Conservation (phyloP, 495 filamentous ascomycete genomes). For the Hypomontagnella submonticulosa region DNA sequence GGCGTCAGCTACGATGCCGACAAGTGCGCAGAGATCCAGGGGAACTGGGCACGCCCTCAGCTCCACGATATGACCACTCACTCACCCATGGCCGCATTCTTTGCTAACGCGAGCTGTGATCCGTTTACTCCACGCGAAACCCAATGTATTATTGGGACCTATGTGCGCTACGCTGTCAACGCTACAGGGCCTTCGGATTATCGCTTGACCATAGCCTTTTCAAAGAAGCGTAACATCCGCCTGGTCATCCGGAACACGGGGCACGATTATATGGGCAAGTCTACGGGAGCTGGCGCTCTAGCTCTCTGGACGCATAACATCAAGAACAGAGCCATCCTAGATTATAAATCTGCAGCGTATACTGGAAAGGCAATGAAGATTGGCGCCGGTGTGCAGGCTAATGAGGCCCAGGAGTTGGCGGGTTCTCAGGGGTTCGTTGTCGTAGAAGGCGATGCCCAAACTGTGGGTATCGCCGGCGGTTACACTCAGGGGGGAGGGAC, state of each 20-base stretch:
- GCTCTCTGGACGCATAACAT: conserved; percentile 64
- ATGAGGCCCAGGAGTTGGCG: conserved; percentile 59
- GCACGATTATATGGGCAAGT: conserved; percentile 60
- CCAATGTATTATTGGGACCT: conserved; percentile 66
- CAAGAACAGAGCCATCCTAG: conserved; percentile 51
- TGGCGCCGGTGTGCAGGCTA: conserved; percentile 63
- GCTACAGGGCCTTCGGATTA: conserved; percentile 54
- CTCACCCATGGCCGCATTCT: conserved; percentile 57
- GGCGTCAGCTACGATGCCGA: conserved; percentile 12
- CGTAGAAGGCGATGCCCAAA: conserved; percentile 45
- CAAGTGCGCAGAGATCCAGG: conserved; percentile 19
- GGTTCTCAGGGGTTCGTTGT: conserved; percentile 54
- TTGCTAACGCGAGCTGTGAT: conserved; percentile 62
- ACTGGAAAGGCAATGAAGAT: conserved; percentile 53
- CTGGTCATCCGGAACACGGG: conserved; percentile 62
- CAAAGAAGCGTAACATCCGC: conserved; percentile 54
- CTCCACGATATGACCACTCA: conserved; percentile 1
- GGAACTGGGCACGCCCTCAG: conserved; percentile 14
- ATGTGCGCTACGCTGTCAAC: conserved; percentile 66
- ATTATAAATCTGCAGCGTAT: conserved; percentile 47
- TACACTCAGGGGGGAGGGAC: conserved; percentile 62
- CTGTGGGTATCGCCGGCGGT: conserved; percentile 53
- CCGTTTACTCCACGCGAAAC: conserved; percentile 56
- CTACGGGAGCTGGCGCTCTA: conserved; percentile 61
- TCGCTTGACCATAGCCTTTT: conserved; percentile 59